Percentiles rank a stretch among this genome's conserved stretches.
Conservation (phyloP, 345 rosid genomes). For the Pseudoturritis turrita region DNA sequence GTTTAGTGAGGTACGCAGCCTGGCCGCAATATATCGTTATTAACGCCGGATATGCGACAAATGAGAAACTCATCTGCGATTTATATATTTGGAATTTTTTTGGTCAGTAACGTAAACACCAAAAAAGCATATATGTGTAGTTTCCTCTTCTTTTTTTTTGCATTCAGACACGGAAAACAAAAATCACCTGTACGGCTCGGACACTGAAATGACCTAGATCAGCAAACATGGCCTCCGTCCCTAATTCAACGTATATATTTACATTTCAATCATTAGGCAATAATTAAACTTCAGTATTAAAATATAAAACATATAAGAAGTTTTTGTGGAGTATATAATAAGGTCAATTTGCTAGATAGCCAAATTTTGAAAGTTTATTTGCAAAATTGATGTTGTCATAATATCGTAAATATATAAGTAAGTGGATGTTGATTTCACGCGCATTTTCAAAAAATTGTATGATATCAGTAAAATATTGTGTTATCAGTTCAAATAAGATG, state of each 20-base stretch:
- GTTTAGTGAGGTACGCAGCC: constrained; percentile 54
- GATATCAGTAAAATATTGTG: too few species aligned
- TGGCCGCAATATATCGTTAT: constrained; percentile 47
- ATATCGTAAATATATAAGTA: too few species aligned
- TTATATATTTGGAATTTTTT: neutral
- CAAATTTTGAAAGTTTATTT: too few species aligned
- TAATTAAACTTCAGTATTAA: neutral
- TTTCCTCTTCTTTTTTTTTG: too few species aligned
- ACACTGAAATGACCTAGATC: constrained; percentile 83
- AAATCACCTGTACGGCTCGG: constrained; percentile 60
- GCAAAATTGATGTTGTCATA: too few species aligned
- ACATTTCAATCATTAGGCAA: neutral
- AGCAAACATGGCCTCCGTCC: constrained; percentile 88
- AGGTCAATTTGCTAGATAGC: too few species aligned
- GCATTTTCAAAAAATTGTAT: too few species aligned
- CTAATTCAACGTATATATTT: constrained; percentile 22
- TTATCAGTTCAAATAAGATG: too few species aligned
- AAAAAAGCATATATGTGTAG: neutral
- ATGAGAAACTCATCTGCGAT: constrained; percentile 68
- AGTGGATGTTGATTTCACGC: too few species aligned
- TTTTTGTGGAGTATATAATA: too few species aligned
- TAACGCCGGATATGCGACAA: constrained; percentile 40
- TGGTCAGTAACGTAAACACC: neutral
- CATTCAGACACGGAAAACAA: too few species aligned
- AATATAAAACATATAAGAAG: neutral